phyloP scores from a whole-genome alignment of 1,284 basidiomycete genomes.

The Cutaneotrichosporon cavernicola region DNA sequence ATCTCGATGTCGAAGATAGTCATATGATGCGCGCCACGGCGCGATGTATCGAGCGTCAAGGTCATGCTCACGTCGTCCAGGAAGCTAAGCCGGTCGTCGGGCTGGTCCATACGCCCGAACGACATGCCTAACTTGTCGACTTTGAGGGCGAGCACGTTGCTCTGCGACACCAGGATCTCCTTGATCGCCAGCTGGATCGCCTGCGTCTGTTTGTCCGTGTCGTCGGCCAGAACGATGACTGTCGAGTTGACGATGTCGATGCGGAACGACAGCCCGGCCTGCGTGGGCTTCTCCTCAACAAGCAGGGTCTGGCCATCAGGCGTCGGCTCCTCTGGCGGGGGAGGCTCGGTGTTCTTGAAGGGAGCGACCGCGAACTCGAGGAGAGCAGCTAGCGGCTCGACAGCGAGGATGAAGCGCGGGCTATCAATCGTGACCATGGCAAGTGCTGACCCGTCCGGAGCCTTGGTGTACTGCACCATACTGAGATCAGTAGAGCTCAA shows the following conservation, averaged over 20 bases:
- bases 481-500: slow-evolving; percentile 24
- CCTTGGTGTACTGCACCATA: slow-evolving; percentile 84
- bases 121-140: slow-evolving; percentile 90
- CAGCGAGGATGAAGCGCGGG: slow-evolving; percentile 87
- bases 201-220: slow-evolving; percentile 74
- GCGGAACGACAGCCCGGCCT: slow-evolving; percentile 60
- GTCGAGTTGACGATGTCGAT: slow-evolving; percentile 91
- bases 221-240: slow-evolving; percentile 84
- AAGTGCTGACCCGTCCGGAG: slow-evolving; percentile 62
- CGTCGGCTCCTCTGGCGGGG: slow-evolving; percentile 29
- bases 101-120: slow-evolving; percentile 79
- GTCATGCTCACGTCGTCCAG: slow-evolving; percentile 91
- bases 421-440: slow-evolving; percentile 88
- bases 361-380: slow-evolving; percentile 79
- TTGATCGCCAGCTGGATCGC: slow-evolving; percentile 83
- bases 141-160: slow-evolving; percentile 80
- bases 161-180: slow-evolving; percentile 87
- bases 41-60: slow-evolving; percentile 78
- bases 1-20: slow-evolving; percentile 81
- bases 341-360: slow-evolving; percentile 49
- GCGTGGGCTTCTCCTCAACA: slow-evolving; percentile 26
- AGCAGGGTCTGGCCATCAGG: slow-evolving; percentile 17
- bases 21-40: slow-evolving; percentile 70
- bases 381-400: slow-evolving; percentile 88
- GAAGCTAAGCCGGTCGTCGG: slow-evolving; percentile 76